A percentile compares a stretch with the other conserved stretches of the same genome.
Conservation (phyloP, 768 basidiomycete species). For the Lactarius tabidus region DNA sequence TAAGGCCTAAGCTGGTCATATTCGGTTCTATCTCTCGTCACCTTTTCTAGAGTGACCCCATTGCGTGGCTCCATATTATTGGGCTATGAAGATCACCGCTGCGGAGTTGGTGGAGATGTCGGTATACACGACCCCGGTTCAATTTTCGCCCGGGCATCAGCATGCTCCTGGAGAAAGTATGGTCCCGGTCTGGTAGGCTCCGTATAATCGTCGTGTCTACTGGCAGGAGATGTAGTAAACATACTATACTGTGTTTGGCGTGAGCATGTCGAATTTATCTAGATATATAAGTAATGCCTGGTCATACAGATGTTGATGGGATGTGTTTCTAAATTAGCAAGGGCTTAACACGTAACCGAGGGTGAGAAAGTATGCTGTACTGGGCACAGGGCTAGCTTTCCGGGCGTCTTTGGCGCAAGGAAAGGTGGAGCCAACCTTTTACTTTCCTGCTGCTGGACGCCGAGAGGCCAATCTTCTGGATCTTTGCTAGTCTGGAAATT, state of each 20-base stretch:
- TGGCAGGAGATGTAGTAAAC: background rate
- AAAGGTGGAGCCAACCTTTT: constrained; percentile 10
- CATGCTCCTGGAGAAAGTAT: background rate
- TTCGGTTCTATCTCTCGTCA: background rate
- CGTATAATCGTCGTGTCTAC: background rate
- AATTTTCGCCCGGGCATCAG: background rate
- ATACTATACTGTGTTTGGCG: background rate
- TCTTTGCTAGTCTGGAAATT: constrained; percentile 39
- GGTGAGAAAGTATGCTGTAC: background rate
- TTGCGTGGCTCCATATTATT: constrained; percentile 11
- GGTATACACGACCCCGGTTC: background rate
- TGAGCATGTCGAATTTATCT: background rate
- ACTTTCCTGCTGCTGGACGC: constrained; percentile 12
- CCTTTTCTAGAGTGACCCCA: background rate
- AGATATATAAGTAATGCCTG: constrained; percentile 17
- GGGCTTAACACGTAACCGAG: background rate
- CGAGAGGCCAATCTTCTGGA: constrained; percentile 21
- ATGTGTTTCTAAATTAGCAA: constrained; percentile 17
- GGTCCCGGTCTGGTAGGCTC: background rate
- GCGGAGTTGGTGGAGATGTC: background rate
- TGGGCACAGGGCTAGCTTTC: constrained; percentile 1
- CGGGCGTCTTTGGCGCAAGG: constrained; percentile 7
- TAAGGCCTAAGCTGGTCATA: background rate
- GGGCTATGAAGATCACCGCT: background rate
- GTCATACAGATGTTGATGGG: constrained; percentile 21